phyloP scores from a whole-genome alignment of 2,329 filamentous ascomycete genomes.

The Penicillium sp. region DNA sequence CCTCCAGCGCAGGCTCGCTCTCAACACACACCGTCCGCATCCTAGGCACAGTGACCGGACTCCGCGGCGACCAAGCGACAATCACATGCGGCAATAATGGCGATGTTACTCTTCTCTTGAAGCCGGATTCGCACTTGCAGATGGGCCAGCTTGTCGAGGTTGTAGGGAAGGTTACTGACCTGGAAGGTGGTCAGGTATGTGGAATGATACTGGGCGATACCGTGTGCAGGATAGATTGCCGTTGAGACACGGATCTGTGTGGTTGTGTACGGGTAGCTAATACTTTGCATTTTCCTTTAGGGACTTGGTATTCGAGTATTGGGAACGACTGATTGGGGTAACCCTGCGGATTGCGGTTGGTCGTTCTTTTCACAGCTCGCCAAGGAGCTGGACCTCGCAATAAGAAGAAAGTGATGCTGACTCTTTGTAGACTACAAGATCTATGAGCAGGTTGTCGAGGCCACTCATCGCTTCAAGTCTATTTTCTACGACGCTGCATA shows the following conservation, averaged over 20 bases:
- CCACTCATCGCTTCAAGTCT: conserved; percentile 75
- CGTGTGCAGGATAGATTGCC: not conserved
- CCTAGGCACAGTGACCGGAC: conserved; percentile 78
- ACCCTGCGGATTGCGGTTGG: conserved; percentile 42
- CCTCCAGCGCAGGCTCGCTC: conserved; percentile 40
- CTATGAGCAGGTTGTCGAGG: conserved; percentile 78
- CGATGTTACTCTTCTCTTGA: conserved; percentile 71
- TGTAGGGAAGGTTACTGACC: conserved; percentile 48
- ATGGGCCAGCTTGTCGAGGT: conserved; percentile 50
- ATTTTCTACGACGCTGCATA: conserved; percentile 69
- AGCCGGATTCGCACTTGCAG: conserved; percentile 54
- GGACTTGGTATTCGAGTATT: conserved; percentile 45
- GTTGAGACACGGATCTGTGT: not conserved
- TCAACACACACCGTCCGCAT: conserved; percentile 73
- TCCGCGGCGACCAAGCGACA: conserved; percentile 77
- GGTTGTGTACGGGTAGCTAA: conserved; percentile 5
- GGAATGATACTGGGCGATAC: not conserved
- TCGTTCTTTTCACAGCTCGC: not conserved
- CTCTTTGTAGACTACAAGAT: conserved; percentile 66
- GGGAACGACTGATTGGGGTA: conserved; percentile 46
- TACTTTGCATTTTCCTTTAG: conserved; percentile 17
- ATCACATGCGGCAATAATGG: conserved; percentile 73
- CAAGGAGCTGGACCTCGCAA: not conserved
- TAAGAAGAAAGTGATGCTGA: not conserved
- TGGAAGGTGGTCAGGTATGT: conserved; percentile 43